Conservation (phyloP, 2,329 filamentous ascomycete species). For the Alternaria burnsii region DNA sequence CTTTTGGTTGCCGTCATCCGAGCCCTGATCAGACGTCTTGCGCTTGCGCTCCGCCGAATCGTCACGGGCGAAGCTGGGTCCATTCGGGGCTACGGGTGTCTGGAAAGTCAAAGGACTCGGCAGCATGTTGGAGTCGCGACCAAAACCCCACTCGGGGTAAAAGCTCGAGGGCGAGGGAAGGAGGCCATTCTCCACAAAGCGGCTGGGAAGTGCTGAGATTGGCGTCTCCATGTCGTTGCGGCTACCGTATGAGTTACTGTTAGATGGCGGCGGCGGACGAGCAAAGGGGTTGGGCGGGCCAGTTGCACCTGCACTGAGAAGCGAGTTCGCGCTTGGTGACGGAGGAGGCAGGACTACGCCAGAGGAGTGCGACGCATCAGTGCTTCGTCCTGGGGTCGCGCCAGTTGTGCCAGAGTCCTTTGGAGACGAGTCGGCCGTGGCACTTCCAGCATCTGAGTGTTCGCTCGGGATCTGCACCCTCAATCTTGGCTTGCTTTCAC, state of each 20-base stretch:
- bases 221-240: constrained; percentile 71
- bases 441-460: constrained; percentile 78
- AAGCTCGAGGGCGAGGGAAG: constrained; percentile 91
- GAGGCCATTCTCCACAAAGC: constrained; percentile 87
- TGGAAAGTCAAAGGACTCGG: constrained; percentile 93
- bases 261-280: constrained; percentile 78
- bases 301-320: constrained; percentile 88
- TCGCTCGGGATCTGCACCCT: constrained; percentile 97
- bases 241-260: constrained; percentile 55
- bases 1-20: constrained; percentile 49
- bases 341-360: constrained; percentile 89
- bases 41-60: constrained; percentile 52
- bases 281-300: constrained; percentile 97
- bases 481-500: constrained; percentile 78
- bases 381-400: constrained; percentile 64
- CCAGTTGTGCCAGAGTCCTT: constrained; percentile 68
- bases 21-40: constrained; percentile 52
- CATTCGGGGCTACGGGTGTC: constrained; percentile 69
- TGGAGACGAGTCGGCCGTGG: constrained; percentile 74
- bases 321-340: constrained; percentile 84
- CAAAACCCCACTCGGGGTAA: constrained; percentile 89
- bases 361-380: constrained; percentile 67
- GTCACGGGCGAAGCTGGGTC: constrained; percentile 56
- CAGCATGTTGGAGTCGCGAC: constrained; percentile 81
- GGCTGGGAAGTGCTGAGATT: constrained; percentile 90